These are phyloP conservation scores for Phialocephala sp. DNA, from an alignment of 2,329 filamentous ascomycete genomes.

Conservation along the genomic window DNA sequence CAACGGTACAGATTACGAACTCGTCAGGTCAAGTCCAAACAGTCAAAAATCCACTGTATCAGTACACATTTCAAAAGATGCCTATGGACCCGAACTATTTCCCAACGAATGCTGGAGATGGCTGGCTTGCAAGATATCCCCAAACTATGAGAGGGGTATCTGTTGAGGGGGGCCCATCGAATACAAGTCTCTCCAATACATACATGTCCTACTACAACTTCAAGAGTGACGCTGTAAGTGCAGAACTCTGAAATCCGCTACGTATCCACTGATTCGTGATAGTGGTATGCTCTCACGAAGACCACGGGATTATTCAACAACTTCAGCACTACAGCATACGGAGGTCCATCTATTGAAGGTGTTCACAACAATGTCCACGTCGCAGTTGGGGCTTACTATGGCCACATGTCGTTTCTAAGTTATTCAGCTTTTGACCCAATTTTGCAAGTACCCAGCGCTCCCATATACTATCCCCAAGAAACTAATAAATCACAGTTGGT, in stretches of 20 bases:
- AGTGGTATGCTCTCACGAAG: constrained; percentile 52
- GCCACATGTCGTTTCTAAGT: constrained; percentile 49
- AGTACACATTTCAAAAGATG: constrained; percentile 53
- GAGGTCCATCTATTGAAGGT: constrained; percentile 50
- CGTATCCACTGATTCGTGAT: constrained; percentile 17
- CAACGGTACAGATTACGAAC: constrained; percentile 42
- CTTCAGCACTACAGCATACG: constrained; percentile 49
- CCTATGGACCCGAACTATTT: constrained; percentile 45
- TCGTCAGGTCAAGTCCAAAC: constrained; percentile 25
- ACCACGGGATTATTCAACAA: constrained; percentile 44
- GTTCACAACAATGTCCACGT: constrained; percentile 53
- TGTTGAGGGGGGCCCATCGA: constrained; percentile 21
- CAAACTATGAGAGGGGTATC: constrained; percentile 44
- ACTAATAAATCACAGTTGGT: constrained; percentile 45
- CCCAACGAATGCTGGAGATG: constrained; percentile 44
- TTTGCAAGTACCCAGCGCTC: constrained; percentile 46
- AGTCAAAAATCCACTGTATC: constrained; percentile 58
- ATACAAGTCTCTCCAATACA: constrained; percentile 30
- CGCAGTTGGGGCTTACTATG: constrained; percentile 44
- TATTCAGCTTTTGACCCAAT: constrained; percentile 54
- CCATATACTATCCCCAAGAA: neutral
- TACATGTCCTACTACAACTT: constrained; percentile 28
- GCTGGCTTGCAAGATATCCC: constrained; percentile 39
- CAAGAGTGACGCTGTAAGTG: constrained; percentile 37
- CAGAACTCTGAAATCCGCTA: neutral